Evolutionary conservation across 345 rosid genomes (phyloP).

Genomic region (Eucalyptus grandis): DNA sequence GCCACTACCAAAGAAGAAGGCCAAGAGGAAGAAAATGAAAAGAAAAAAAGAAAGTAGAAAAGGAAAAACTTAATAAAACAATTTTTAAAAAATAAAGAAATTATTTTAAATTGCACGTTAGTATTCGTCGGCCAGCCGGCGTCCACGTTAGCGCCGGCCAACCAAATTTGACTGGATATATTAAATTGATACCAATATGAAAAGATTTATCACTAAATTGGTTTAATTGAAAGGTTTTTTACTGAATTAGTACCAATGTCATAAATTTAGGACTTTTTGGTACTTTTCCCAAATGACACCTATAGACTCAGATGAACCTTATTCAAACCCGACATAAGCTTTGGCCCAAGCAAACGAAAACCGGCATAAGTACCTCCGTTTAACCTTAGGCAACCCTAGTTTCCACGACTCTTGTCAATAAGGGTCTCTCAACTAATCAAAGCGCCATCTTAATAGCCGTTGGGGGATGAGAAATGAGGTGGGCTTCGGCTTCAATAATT

Average conservation of each 20-base stretch:
- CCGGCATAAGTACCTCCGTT: neutral
- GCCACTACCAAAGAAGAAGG: too few species aligned
- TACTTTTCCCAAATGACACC: too few species aligned
- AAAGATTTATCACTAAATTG: too few species aligned
- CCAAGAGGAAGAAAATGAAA: too few species aligned
- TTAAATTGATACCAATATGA: fast-evolving
- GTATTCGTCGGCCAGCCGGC: fast-evolving
- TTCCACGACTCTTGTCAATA: neutral
- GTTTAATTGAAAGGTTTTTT: fast-evolving
- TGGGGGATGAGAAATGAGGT: neutral
- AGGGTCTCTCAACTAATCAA: neutral
- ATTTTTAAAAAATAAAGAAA: too few species aligned
- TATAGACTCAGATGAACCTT: neutral
- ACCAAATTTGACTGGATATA: fast-evolving
- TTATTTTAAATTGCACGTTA: too few species aligned
- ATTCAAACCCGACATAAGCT: neutral
- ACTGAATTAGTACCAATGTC: too few species aligned
- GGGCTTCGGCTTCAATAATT: neutral
- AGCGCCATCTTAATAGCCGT: neutral
- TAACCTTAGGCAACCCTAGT: neutral
- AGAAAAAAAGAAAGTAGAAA: too few species aligned
- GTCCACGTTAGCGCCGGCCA: fast-evolving
- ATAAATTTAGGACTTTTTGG: too few species aligned
- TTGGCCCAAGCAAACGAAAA: neutral
- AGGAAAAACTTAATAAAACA: too few species aligned